Percentiles rank a stretch among this genome's conserved stretches.
phyloP scores from a whole-genome alignment of 805 yeast genomes.

The Yamadazyma takamatsuzukensis region DNA sequence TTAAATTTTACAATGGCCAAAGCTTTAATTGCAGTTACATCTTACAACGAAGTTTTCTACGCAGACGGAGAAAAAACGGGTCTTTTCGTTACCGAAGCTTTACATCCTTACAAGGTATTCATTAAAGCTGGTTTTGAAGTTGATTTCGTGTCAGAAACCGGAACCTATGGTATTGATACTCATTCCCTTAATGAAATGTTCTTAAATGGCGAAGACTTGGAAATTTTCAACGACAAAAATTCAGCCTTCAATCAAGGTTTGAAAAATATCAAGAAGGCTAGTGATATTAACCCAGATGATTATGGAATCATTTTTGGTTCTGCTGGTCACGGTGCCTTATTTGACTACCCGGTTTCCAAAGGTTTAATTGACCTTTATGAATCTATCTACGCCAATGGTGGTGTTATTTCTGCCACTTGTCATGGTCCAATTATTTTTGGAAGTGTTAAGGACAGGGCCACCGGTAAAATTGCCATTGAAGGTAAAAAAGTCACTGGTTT shows the following conservation, averaged over 20 bases:
- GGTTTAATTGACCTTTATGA: conserved; percentile 44
- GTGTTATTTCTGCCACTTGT: conserved; percentile 62
- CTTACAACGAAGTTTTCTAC: conserved; percentile 46
- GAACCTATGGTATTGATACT: conserved; percentile 54
- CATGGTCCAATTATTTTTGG: conserved; percentile 64
- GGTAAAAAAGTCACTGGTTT: conserved; percentile 62
- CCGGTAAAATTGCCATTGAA: conserved; percentile 43
- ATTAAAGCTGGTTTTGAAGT: conserved; percentile 48
- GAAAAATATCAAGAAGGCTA: conserved; percentile 41
- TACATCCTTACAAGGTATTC: conserved; percentile 54
- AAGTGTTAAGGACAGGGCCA: conserved; percentile 37
- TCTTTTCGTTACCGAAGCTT: conserved; percentile 53
- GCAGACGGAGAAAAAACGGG: conserved; percentile 61
- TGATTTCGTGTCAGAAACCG: conserved; percentile 56
- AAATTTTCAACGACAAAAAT: conserved; percentile 30
- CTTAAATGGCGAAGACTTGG: conserved; percentile 40
- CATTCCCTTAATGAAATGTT: conserved; percentile 44
- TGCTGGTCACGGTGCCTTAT: conserved; percentile 63
- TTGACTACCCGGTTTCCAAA: conserved; percentile 54
- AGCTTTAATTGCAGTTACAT: conserved; percentile 43
- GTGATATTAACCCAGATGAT: conserved; percentile 46
- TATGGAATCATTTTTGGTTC: conserved; percentile 57
- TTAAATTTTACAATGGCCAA: too few species aligned
- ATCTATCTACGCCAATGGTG: conserved; percentile 46
- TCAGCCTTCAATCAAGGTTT: conserved; percentile 40